phyloP scores from a whole-genome alignment of 2,329 filamentous ascomycete species.

The Colletotrichum viniferum region DNA sequence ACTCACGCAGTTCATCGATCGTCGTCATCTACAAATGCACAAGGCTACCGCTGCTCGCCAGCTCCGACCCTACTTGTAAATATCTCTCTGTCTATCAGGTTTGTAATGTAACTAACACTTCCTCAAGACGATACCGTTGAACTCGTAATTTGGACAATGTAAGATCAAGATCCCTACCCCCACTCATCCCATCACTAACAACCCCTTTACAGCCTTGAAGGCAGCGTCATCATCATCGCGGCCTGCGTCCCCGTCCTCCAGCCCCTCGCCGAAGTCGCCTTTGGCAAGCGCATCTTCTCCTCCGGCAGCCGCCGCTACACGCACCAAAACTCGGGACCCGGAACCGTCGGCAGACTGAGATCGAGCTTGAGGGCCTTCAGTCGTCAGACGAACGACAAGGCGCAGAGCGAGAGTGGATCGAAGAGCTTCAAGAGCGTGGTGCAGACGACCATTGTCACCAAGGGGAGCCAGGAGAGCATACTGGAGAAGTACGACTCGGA shows the following conservation, averaged over 20 bases:
- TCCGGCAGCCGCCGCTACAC: background rate
- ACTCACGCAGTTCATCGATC: conserved; percentile 21
- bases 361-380: background rate
- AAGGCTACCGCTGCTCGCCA: conserved; percentile 32
- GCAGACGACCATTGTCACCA: background rate
- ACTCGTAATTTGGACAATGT: conserved; percentile 50
- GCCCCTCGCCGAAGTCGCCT: conserved; percentile 25
- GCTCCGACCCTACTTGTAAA: conserved; percentile 28
- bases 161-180: conserved; percentile 8
- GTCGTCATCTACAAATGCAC: conserved; percentile 39
- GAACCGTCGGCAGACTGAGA: background rate
- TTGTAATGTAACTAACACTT: background rate
- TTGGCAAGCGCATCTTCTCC: conserved; percentile 11
- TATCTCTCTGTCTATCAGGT: accelerated
- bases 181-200: accelerated
- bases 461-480: background rate
- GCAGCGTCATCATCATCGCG: conserved; percentile 37
- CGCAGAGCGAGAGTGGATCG: background rate
- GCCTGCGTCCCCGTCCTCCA: conserved; percentile 38
- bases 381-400: background rate
- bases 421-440: background rate
- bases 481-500: background rate
- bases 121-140: conserved; percentile 39
- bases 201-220: conserved; percentile 29
- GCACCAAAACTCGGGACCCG: background rate